Conservation (phyloP, 2,329 filamentous ascomycete species). For the Trichoderma atrobrunneum region DNA sequence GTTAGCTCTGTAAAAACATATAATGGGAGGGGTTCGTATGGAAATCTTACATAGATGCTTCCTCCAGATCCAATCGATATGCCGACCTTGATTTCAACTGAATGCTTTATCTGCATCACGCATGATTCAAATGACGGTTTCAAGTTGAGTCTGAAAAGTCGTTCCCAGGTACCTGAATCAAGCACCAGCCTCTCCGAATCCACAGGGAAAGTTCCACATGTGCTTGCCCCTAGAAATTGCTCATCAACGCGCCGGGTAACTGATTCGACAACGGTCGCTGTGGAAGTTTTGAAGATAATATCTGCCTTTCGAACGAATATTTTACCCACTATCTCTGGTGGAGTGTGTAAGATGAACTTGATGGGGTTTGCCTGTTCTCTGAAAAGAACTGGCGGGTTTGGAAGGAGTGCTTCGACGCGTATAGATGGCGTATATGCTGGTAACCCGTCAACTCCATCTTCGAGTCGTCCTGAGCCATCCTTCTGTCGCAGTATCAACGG, state of each 20-base stretch:
- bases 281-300: background rate
- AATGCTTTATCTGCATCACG: background rate
- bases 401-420: background rate
- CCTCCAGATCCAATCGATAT: background rate
- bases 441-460: background rate
- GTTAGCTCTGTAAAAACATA: background rate
- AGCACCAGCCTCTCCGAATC: background rate
- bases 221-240: background rate
- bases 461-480: background rate
- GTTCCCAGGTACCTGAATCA: background rate
- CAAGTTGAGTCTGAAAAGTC: background rate
- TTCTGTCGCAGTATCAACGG: background rate
- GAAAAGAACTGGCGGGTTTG: background rate
- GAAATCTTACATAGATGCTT: background rate
- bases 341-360: background rate
- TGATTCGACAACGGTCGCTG: background rate
- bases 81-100: background rate
- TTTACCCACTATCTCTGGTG: background rate
- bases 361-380: background rate
- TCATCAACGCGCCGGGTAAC: background rate
- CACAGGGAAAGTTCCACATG: background rate
- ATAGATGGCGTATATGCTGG: constrained; percentile 4
- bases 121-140: constrained; percentile 1
- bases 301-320: background rate
- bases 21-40: background rate